These are phyloP conservation scores for Agrostemma githago DNA, from an alignment of 148 eudicot species.

Conservation along the genomic window DNA sequence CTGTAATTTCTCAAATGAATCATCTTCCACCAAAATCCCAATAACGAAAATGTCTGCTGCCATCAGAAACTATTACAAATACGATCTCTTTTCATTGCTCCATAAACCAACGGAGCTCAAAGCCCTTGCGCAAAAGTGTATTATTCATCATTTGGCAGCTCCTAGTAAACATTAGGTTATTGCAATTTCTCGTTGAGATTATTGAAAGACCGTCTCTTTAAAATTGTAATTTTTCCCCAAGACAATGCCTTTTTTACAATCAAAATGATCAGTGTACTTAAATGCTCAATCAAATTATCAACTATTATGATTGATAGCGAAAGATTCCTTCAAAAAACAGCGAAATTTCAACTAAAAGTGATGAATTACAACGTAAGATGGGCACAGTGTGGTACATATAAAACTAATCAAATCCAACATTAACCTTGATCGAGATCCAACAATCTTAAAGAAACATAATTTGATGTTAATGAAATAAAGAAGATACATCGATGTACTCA, in stretches of 20 bases:
- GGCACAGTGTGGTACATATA: no score
- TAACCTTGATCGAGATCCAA: not conserved
- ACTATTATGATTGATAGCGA: not conserved
- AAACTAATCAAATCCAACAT: no score
- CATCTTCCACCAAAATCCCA: not conserved
- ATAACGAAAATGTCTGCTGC: not conserved
- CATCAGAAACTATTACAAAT: not conserved
- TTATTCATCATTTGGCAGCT: constrained; percentile 7
- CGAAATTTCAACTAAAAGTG: not conserved
- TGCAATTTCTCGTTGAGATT: no score
- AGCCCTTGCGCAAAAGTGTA: constrained; percentile 16
- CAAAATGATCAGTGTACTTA: not conserved
- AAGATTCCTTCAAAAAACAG: not conserved
- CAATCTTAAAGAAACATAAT: not conserved
- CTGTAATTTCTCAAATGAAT: not conserved
- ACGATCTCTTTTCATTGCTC: not conserved
- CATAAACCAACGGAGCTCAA: constrained; percentile 1
- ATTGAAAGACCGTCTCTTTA: no score
- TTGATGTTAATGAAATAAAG: not conserved
- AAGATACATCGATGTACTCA: not conserved
- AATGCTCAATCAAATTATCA: not conserved
- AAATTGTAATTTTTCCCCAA: not conserved
- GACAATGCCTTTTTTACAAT: not conserved
- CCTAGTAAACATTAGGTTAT: not conserved
- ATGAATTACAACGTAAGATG: no score